Conservation (phyloP, 495 filamentous ascomycete species). For the Aspergillus diversus region DNA sequence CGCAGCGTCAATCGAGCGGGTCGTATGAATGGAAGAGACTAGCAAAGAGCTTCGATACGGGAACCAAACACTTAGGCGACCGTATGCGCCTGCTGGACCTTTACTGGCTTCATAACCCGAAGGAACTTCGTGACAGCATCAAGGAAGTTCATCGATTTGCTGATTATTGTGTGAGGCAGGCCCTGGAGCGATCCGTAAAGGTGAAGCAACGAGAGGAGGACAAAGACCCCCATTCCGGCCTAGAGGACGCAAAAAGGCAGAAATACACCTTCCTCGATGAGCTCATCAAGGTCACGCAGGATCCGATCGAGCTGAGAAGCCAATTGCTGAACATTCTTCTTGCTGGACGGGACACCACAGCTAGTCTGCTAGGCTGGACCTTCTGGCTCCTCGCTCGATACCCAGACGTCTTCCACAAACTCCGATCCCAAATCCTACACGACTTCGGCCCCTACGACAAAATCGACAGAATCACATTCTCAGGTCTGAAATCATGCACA, state of each 20-base stretch:
- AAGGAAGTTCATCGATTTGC: background rate
- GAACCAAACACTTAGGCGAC: background rate
- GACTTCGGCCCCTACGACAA: background rate
- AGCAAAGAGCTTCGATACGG: conserved; percentile 23
- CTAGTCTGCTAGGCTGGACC: conserved; percentile 56
- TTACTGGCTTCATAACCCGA: background rate
- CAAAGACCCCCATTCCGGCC: no score
- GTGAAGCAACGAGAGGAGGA: background rate
- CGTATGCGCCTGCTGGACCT: background rate
- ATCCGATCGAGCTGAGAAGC: background rate
- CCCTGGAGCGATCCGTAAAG: background rate
- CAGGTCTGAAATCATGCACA: conserved; percentile 67
- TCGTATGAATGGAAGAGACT: background rate
- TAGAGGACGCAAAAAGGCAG: background rate
- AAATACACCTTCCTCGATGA: conserved; percentile 15
- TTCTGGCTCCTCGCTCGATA: conserved; percentile 57
- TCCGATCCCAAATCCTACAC: conserved; percentile 54
- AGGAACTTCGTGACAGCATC: background rate
- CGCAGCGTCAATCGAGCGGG: conserved; percentile 30
- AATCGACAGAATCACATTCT: background rate
- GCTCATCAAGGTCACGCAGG: background rate
- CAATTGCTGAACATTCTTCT: conserved; percentile 42
- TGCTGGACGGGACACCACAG: conserved; percentile 63
- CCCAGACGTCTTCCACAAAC: conserved; percentile 43
- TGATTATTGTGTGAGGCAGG: background rate